phyloP scores from a whole-genome alignment of 805 yeast species.

The Cyberlindnera bimundalis region DNA sequence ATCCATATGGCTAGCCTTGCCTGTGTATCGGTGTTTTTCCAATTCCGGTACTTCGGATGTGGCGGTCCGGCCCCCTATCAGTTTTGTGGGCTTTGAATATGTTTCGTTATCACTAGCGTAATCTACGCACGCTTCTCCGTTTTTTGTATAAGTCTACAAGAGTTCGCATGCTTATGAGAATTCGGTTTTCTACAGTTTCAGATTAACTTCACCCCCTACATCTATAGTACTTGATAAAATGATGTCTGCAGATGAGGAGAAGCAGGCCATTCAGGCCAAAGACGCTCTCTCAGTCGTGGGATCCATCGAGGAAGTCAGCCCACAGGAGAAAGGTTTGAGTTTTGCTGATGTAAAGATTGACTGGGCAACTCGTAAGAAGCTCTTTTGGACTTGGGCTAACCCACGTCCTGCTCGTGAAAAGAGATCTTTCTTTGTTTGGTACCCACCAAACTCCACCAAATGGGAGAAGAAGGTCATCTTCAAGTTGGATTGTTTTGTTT shows the following conservation, averaged over 20 bases:
- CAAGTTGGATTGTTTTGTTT: constrained; percentile 18
- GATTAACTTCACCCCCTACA: too few relatives aligned
- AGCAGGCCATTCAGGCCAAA: not conserved
- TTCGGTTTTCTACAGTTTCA: too few relatives aligned
- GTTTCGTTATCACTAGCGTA: too few relatives aligned
- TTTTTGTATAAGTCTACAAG: too few relatives aligned
- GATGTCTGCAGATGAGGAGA: not conserved
- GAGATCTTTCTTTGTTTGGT: constrained; percentile 21
- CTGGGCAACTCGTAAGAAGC: constrained; percentile 7
- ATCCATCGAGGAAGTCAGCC: not conserved
- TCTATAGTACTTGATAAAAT: too few relatives aligned
- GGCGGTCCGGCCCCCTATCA: too few relatives aligned
- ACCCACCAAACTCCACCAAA: constrained; percentile 16
- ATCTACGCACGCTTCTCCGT: too few relatives aligned
- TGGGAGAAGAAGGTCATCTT: constrained; percentile 17
- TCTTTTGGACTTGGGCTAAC: constrained; percentile 15
- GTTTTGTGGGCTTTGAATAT: too few relatives aligned
- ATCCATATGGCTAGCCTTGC: too few relatives aligned
- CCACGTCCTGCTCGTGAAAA: constrained; percentile 13
- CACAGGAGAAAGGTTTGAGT: not conserved
- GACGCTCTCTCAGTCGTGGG: constrained; percentile 1
- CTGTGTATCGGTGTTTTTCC: too few relatives aligned
- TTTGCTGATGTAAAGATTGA: constrained; percentile 4
- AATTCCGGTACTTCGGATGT: too few relatives aligned
- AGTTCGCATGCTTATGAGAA: too few relatives aligned